Evolutionary conservation across 2,329 filamentous ascomycete species (phyloP).

Genomic region (Pseudocercospora vitis): DNA sequence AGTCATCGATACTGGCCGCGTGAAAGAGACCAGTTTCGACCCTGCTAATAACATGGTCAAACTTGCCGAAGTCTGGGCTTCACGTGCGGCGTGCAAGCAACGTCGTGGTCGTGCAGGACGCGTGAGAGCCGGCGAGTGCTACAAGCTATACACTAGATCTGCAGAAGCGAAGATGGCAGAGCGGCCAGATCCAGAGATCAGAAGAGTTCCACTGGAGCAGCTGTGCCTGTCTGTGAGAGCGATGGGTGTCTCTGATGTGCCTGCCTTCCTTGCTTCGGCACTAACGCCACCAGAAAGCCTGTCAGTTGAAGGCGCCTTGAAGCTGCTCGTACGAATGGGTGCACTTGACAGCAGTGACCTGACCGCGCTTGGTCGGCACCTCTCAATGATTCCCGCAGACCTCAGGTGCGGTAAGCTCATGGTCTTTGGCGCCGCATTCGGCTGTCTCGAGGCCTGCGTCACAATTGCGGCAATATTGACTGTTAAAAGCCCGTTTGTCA

Average conservation of each 20-base stretch:
- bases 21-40: constrained; percentile 96
- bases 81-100: constrained; percentile 89
- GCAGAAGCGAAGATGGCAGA: constrained; percentile 83
- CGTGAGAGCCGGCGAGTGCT: constrained; percentile 87
- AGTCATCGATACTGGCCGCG: constrained; percentile 90
- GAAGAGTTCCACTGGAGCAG: constrained; percentile 88
- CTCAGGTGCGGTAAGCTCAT: constrained; percentile 91
- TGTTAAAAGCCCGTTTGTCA: constrained; percentile 80
- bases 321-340: constrained; percentile 78
- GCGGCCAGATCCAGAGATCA: constrained; percentile 88
- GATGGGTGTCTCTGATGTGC: constrained; percentile 85
- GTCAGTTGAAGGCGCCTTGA: constrained; percentile 83
- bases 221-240: constrained; percentile 91
- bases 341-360: constrained; percentile 82
- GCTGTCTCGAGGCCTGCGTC: constrained; percentile 83
- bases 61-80: constrained; percentile 93
- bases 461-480: constrained; percentile 92
- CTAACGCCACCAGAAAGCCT: constrained; percentile 83
- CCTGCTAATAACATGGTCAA: constrained; percentile 89
- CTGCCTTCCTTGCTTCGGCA: constrained; percentile 76
- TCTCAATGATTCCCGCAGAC: constrained; percentile 94
- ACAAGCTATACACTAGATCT: constrained; percentile 88
- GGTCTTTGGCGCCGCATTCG: constrained; percentile 91
- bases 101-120: constrained; percentile 88
- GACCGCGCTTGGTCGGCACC: constrained; percentile 85